Base-by-base conservation (phyloP, 306 rosid genomes). In the Arachis stenosperma region DNA sequence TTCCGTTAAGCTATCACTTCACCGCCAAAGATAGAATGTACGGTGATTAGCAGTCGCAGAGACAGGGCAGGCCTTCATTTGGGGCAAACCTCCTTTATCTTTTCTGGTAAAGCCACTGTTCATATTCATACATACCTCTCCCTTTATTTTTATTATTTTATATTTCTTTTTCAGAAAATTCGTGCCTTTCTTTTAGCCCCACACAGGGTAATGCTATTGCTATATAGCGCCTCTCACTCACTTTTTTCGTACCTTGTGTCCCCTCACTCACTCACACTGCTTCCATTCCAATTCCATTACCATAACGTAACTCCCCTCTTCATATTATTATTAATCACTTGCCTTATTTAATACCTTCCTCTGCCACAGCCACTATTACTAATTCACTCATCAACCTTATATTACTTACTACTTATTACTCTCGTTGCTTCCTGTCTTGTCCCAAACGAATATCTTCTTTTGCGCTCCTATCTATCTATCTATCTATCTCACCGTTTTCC, bases 291-390 rank as follows among this genome's bases (percentile, higher is more conserved):
- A 47, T 14, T 11, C 54, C 55, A 50, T 5, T 12, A 11, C 5
- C 6, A 6, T 12, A 6, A 13, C 58, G 65, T 13, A 65, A 47
- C 87, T 83, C 87, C 85, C 83, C 82, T 70, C 82, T 70, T 70
- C 70, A 81, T 84, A 89, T 82, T 82, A 86, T 85, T 86, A 88
- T 44, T 76, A 78, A 84, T 86, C 86, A 33, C 37, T 33, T 4
- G 37, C 37, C 37, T 33, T 33, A 33, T 33, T 33, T 76, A 60
- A 80, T 81, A 57, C 47, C 77, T 75, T 39, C 41, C 63, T 53
- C 36, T 15, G 59, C 52, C 37, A 33, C 37, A 33, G 37, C 4
- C 37, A 33, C 37, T 33, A 33, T 33, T 33, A 33, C 4, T 47
- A 10, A 12, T 76, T 65, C 74, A 76, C 78, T 74, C 70, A 22